Evolutionary conservation across 352 stramenopile species (phyloP).

Genomic region (Globisporangium cederbergense): DNA sequence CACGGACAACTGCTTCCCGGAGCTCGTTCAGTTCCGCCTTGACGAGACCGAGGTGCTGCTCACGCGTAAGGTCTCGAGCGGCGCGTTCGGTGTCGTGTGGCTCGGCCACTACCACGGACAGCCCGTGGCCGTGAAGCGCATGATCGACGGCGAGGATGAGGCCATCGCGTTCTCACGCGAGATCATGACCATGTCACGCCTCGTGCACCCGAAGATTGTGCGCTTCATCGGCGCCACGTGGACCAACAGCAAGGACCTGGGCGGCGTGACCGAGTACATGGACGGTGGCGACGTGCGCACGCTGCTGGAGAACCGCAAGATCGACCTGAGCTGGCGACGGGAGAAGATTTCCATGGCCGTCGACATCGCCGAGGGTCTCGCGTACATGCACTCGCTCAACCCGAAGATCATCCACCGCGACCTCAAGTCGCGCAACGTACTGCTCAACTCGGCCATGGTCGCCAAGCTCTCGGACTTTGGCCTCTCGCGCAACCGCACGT

Average conservation of each 20-base stretch:
- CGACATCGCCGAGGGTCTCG: constrained; percentile 72
- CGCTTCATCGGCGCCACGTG: constrained; percentile 85
- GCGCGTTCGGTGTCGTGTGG: constrained; percentile 81
- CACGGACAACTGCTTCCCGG: constrained; percentile 67
- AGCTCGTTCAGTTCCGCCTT: constrained; percentile 69
- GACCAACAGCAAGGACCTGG: constrained; percentile 73
- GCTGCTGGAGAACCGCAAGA: constrained; percentile 77
- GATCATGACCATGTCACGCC: constrained; percentile 80
- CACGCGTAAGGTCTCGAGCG: constrained; percentile 79
- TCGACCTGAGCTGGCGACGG: constrained; percentile 75
- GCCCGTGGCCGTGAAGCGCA: constrained; percentile 82
- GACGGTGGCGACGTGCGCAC: constrained; percentile 80
- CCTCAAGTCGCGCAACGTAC: constrained; percentile 81
- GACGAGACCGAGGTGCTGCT: constrained; percentile 81
- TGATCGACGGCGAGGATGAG: constrained; percentile 82
- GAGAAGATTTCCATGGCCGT: constrained; percentile 86
- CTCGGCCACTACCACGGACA: constrained; percentile 86
- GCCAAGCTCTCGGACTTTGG: constrained; percentile 87
- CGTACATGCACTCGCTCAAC: constrained; percentile 82
- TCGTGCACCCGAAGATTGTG: constrained; percentile 82
- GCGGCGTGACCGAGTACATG: constrained; percentile 85
- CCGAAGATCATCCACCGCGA: constrained; percentile 85
- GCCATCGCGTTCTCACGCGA: constrained; percentile 72
- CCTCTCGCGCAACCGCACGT: constrained; percentile 76
- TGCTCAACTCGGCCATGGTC: constrained; percentile 74